Evolutionary conservation across 768 basidiomycete genomes (phyloP).

Genomic region (Hortiboletus campestris): DNA sequence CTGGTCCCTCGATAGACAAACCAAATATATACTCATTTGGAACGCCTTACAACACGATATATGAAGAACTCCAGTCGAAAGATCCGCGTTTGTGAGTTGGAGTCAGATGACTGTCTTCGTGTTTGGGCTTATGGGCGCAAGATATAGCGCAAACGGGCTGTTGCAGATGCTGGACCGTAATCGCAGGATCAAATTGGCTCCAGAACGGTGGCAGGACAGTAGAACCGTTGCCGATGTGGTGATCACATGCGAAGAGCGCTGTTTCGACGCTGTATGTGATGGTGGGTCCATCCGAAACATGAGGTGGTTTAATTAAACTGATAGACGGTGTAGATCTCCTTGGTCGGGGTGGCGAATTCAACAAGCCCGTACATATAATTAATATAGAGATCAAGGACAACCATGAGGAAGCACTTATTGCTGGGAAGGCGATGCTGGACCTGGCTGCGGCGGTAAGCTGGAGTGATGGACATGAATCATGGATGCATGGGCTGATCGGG

Average conservation of each 20-base stretch:
- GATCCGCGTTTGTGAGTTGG: slow-evolving; percentile 75
- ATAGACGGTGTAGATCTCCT: slow-evolving; percentile 63
- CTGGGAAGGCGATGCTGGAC: slow-evolving; percentile 93
- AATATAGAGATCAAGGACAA: slow-evolving; percentile 99
- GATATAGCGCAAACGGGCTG: slow-evolving; percentile 91
- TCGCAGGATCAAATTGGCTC: slow-evolving; percentile 84
- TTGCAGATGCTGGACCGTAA: slow-evolving; percentile 97
- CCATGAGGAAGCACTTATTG: slow-evolving; percentile 96
- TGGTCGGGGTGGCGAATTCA: slow-evolving; percentile 84
- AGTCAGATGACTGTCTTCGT: neutral
- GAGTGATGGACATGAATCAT: neutral
- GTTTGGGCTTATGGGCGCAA: slow-evolving; percentile 32
- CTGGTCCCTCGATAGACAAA: slow-evolving; percentile 94
- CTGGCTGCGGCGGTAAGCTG: slow-evolving; percentile 79
- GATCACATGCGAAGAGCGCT: slow-evolving; percentile 98
- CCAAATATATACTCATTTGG: slow-evolving; percentile 97
- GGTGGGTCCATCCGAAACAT: slow-evolving; percentile 50
- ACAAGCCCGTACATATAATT: slow-evolving; percentile 91
- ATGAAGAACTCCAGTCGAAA: slow-evolving; percentile 81
- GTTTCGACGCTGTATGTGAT: slow-evolving; percentile 97
- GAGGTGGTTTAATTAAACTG: slow-evolving; percentile 11
- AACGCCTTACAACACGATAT: slow-evolving; percentile 95
- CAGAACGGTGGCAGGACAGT: slow-evolving; percentile 96
- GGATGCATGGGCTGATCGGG: slow-evolving; percentile 15
- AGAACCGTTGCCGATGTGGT: slow-evolving; percentile 91